phyloP scores from a whole-genome alignment of 805 yeast species.

The Crinitomyces ghanaensis region DNA sequence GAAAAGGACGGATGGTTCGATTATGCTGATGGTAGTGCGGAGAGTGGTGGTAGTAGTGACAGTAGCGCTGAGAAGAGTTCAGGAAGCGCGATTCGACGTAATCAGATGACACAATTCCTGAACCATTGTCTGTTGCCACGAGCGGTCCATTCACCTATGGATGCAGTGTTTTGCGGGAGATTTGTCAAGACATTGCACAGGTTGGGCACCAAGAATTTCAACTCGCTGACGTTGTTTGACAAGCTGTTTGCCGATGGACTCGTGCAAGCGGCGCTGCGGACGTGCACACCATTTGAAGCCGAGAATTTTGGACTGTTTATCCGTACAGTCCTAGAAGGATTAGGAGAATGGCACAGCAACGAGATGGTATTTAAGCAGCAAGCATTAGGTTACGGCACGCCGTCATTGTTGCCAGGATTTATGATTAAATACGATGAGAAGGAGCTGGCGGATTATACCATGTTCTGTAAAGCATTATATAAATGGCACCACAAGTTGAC shows the following conservation, averaged over 20 bases:
- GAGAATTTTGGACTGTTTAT: constrained; percentile 73
- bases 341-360: constrained; percentile 36
- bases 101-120: constrained; percentile 31
- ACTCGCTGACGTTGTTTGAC: constrained; percentile 32
- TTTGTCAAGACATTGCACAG: constrained; percentile 46
- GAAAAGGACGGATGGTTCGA: constrained; percentile 23
- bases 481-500: constrained; percentile 46
- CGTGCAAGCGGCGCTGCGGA: constrained; percentile 48
- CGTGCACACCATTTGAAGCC: constrained; percentile 66
- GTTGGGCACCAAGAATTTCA: constrained; percentile 29
- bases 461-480: constrained; percentile 33
- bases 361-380: constrained; percentile 23
- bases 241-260: constrained; percentile 38
- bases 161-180: constrained; percentile 58
- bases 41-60: no score
- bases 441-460: constrained; percentile 22
- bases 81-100: constrained; percentile 8
- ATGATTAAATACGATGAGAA: constrained; percentile 12
- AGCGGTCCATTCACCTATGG: constrained; percentile 65
- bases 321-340: constrained; percentile 38
- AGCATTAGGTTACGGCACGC: constrained; percentile 20
- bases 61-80: constrained; percentile 1
- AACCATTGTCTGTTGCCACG: constrained; percentile 67
- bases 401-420: constrained; percentile 19
- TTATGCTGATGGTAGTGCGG: constrained; percentile 7